Evolutionary conservation across 768 basidiomycete species (phyloP).

Genomic region (Nidula microcarpa): DNA sequence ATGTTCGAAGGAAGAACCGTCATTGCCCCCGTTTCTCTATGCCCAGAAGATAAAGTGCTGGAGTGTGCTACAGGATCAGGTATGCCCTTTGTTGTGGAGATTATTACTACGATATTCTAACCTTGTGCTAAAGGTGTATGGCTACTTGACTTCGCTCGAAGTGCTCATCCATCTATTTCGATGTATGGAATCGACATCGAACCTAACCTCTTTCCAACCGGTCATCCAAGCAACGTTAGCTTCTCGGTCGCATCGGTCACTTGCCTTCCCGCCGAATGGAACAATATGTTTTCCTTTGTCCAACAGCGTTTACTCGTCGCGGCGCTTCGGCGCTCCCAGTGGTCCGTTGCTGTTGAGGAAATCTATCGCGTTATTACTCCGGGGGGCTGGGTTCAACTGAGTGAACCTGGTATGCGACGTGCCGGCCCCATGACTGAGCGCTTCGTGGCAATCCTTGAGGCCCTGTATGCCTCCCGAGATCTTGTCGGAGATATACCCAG

Average conservation of each 20-base stretch:
- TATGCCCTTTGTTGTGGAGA: too few species aligned
- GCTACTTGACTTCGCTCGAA: not conserved
- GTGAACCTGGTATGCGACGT: not conserved
- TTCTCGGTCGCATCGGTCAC: not conserved
- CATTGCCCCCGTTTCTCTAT: not conserved
- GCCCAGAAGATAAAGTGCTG: not conserved
- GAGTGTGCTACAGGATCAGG: not conserved
- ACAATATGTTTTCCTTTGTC: not conserved
- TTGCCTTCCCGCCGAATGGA: not conserved
- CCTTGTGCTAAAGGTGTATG: too few species aligned
- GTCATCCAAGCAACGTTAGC: not conserved
- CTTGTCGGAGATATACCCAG: not conserved
- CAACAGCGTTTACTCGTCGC: not conserved
- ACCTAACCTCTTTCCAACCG: not conserved
- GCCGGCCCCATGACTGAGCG: not conserved
- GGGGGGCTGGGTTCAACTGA: constrained; percentile 1
- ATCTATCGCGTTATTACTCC: not conserved
- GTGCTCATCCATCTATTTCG: not conserved
- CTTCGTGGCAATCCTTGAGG: not conserved
- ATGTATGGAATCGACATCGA: not conserved
- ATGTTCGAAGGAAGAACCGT: not conserved
- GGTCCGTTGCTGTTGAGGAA: not conserved
- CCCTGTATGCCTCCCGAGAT: not conserved
- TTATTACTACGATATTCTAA: too few species aligned
- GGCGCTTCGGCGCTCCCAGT: too few species aligned